These are phyloP conservation scores for Daldinia loculata DNA, from an alignment of 495 filamentous ascomycete genomes.

Conservation along the genomic window DNA sequence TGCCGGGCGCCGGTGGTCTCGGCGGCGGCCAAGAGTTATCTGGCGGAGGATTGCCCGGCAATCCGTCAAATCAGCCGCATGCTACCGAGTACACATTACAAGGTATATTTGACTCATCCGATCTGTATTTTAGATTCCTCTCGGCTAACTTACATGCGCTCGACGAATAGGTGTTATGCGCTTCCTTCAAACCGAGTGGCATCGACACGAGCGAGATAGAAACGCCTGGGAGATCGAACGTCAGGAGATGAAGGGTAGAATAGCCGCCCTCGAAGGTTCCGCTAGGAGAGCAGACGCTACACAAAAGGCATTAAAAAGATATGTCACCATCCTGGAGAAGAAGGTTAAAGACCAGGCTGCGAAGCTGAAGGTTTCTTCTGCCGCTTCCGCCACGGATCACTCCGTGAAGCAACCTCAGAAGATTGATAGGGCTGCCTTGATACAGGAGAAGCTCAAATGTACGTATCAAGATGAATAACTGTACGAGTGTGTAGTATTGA, in stretches of 20 bases:
- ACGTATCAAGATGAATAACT: constrained; percentile 5
- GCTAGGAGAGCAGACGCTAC: constrained; percentile 82
- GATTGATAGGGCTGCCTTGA: constrained; percentile 54
- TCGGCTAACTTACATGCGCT: constrained; percentile 17
- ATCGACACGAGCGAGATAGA: constrained; percentile 95
- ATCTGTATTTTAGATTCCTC: not conserved
- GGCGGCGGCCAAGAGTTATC: constrained; percentile 43
- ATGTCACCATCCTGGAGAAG: constrained; percentile 88
- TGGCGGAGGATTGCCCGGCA: constrained; percentile 29
- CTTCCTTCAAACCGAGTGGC: constrained; percentile 99
- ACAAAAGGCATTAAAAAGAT: constrained; percentile 86
- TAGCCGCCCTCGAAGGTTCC: constrained; percentile 93
- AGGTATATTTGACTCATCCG: constrained; percentile 60
- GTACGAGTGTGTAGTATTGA: constrained; percentile 11
- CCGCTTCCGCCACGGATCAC: constrained; percentile 35
- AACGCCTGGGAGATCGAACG: constrained; percentile 99
- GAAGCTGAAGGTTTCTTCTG: constrained; percentile 48
- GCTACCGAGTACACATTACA: constrained; percentile 99
- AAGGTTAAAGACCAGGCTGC: constrained; percentile 79
- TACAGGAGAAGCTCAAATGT: constrained; percentile 60
- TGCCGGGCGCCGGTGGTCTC: constrained; percentile 24
- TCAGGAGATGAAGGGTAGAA: constrained; percentile 98
- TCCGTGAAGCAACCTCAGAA: constrained; percentile 53
- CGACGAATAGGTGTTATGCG: constrained; percentile 91
- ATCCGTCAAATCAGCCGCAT: constrained; percentile 64